These are phyloP conservation scores for Pseudogymnoascus sp. DNA, from an alignment of 2,329 filamentous ascomycete species.

Conservation along the genomic window DNA sequence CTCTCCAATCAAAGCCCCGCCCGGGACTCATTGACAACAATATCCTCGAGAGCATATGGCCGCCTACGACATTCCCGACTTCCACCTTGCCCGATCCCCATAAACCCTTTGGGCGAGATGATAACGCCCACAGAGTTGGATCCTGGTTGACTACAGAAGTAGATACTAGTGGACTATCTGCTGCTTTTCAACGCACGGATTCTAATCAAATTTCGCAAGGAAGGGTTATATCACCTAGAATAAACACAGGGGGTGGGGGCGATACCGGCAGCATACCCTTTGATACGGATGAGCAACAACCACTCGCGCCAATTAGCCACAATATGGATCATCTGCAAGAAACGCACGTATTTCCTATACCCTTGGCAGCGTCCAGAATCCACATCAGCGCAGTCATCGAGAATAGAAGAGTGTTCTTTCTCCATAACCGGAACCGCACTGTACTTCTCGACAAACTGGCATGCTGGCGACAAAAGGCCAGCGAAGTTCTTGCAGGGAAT, in stretches of 20 bases:
- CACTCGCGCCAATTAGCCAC: background rate
- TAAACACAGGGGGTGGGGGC: background rate
- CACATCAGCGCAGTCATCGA: background rate
- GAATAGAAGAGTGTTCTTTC: background rate
- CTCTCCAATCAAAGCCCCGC: conserved; percentile 12
- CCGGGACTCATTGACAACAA: background rate
- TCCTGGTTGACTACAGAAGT: conserved; percentile 2
- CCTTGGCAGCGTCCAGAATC: background rate
- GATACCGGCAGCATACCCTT: background rate
- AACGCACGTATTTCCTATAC: background rate
- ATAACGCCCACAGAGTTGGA: conserved; percentile 2
- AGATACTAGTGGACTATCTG: background rate
- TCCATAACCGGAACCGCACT: conserved; percentile 1
- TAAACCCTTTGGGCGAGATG: background rate
- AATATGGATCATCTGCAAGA: background rate
- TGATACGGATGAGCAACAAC: background rate
- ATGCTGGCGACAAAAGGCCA: conserved; percentile 24
- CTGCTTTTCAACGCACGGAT: background rate
- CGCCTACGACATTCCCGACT: background rate
- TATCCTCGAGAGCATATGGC: background rate
- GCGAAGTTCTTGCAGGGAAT: conserved; percentile 31
- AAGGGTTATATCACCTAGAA: background rate
- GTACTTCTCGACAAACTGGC: conserved; percentile 1
- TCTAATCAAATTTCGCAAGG: background rate
- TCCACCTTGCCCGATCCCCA: background rate